These are phyloP conservation scores for Saccharomycopsis fibuligera DNA, from an alignment of 805 yeast genomes.

Conservation along the genomic window DNA sequence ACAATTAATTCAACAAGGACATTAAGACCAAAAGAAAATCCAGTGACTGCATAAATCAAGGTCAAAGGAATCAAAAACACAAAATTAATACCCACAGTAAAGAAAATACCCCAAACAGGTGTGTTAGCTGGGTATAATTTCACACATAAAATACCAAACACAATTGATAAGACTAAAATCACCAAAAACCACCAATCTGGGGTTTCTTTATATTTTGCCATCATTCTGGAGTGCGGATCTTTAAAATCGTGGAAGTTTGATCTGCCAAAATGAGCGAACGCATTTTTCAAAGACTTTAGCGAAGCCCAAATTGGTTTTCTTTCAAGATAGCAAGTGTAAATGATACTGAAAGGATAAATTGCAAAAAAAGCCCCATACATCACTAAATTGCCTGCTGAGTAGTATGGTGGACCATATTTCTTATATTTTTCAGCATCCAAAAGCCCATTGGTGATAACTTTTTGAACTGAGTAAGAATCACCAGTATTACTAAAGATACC, in stretches of 20 bases:
- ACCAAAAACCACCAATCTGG: slow-evolving; percentile 49
- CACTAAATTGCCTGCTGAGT: slow-evolving; percentile 55
- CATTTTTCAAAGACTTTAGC: slow-evolving; percentile 30
- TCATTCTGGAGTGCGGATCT: slow-evolving; percentile 53
- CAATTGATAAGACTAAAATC: slow-evolving; percentile 38
- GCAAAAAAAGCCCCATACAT: slow-evolving; percentile 54
- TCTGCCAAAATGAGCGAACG: slow-evolving; percentile 23
- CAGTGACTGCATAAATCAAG: slow-evolving; percentile 42
- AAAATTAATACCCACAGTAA: slow-evolving; percentile 43
- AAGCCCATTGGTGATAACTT: slow-evolving; percentile 39
- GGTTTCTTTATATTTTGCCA: slow-evolving; percentile 50
- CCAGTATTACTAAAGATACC: slow-evolving; percentile 48
- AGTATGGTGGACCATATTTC: slow-evolving; percentile 60
- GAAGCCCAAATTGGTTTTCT: slow-evolving; percentile 36
- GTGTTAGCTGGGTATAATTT: slow-evolving; percentile 40
- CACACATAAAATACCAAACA: slow-evolving; percentile 42
- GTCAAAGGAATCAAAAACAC: slow-evolving; percentile 46
- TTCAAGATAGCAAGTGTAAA: slow-evolving; percentile 42
- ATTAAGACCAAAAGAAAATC: slow-evolving; percentile 40
- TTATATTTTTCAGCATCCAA: slow-evolving; percentile 44
- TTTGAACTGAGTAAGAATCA: slow-evolving; percentile 37
- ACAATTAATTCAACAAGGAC: slow-evolving; percentile 49
- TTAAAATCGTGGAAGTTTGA: slow-evolving; percentile 26
- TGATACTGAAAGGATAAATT: slow-evolving; percentile 49
- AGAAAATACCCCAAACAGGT: slow-evolving; percentile 55